These are phyloP conservation scores for Bathelium albidoporum DNA, from an alignment of 495 filamentous ascomycete species.

Conservation along the genomic window DNA sequence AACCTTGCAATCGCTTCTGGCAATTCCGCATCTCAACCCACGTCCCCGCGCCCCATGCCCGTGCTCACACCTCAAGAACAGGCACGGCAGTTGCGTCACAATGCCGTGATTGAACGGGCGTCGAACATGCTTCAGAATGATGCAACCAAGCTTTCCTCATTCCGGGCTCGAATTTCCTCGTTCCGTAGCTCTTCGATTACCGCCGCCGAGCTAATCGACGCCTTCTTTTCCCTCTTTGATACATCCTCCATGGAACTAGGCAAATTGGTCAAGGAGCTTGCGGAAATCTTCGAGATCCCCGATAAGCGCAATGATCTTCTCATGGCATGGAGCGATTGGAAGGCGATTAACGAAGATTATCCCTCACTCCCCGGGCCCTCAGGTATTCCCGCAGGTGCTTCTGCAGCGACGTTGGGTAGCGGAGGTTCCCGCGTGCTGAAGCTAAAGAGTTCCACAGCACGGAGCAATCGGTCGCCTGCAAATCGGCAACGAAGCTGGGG, in stretches of 20 bases:
- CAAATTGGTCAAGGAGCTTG: conserved; percentile 82
- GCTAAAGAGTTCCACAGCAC: conserved; percentile 67
- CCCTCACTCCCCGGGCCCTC: conserved; percentile 70
- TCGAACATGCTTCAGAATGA: conserved; percentile 68
- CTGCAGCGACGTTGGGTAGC: conserved; percentile 40
- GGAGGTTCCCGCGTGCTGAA: conserved; percentile 54
- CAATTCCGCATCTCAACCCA: not conserved
- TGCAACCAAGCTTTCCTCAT: conserved; percentile 56
- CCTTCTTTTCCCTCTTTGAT: conserved; percentile 75
- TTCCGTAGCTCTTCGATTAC: conserved; percentile 58
- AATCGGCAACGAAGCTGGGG: conserved; percentile 43
- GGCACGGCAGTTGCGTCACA: conserved; percentile 63
- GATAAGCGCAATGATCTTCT: conserved; percentile 59
- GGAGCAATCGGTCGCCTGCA: conserved; percentile 54
- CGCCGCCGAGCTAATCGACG: conserved; percentile 66
- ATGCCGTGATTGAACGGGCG: conserved; percentile 76
- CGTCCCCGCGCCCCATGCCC: conserved; percentile 16
- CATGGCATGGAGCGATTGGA: conserved; percentile 87
- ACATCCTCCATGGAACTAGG: conserved; percentile 66
- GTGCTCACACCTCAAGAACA: conserved; percentile 59
- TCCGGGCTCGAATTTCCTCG: conserved; percentile 65
- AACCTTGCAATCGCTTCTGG: conserved; percentile 4
- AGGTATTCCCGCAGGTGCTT: conserved; percentile 43
- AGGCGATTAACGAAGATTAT: conserved; percentile 91
- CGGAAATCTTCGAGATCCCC: conserved; percentile 83